Base-by-base conservation (phyloP, 495 filamentous ascomycete genomes). In the Lasiosphaeriaceae sp. region DNA sequence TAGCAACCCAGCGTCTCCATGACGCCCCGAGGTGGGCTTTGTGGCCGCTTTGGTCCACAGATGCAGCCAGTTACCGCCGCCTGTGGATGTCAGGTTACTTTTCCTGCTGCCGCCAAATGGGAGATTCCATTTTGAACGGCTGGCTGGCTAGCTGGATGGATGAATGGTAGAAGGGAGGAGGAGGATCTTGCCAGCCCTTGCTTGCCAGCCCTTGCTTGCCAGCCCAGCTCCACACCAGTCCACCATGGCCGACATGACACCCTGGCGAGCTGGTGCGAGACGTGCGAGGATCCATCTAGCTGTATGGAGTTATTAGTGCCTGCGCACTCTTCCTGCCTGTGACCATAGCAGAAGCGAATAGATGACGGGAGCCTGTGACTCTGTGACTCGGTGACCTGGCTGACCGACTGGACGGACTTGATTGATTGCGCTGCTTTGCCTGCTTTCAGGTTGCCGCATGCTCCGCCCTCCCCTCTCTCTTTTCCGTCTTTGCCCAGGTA, bases 351-450 rank as follows among this genome's bases (percentile, higher is more conserved):
- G 39, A 43, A 59, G 56, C 63, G 61, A 69, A 60, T 54, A 64
- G 61, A 58, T 62, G 56, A 54, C 57, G 54, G 64, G 66, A 58
- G 61, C 60, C 61, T 63, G 64, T 66, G 59, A 63, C 61, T 64
- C 50, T 63, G 61, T 66, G 61, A 66, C 61, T 64, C 57, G 53
- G 56, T 56, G 51, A 60, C 61, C 60, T 58, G 59, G 54, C 55
- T 43, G 54, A 52, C 34, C 51, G 47, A 17, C 47, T 54, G 16
- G 9, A 3, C 44, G 48, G 14, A 47, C 51, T 53, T 44, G 50
- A 54, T 58, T 47, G 52, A 53, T 64, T 52, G 50, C 63, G 62
- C 58, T 62, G 60, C 60, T 63, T 54, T 55, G 41, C 50, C 47
- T 58, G 21, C 50, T 12, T 55, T 47, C 43, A 24, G 19, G 34